These are phyloP conservation scores for Neolentinus lepideus DNA, from an alignment of 1,284 basidiomycete species.

Conservation along the genomic window DNA sequence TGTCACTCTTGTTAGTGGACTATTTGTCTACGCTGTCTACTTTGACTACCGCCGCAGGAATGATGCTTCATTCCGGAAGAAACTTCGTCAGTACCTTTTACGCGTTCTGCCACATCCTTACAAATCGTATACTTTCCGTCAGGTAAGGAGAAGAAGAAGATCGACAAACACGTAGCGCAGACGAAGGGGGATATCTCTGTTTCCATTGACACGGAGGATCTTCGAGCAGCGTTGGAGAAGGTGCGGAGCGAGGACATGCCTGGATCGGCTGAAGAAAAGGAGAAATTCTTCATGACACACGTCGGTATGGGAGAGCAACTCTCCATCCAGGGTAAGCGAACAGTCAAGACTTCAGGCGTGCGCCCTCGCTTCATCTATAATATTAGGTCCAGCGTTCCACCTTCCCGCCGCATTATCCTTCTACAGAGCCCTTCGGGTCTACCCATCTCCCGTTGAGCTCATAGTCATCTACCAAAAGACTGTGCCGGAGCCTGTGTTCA, in stretches of 20 bases:
- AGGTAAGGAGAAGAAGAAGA: constrained; percentile 91
- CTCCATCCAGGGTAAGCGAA: constrained; percentile 58
- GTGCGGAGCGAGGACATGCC: constrained; percentile 65
- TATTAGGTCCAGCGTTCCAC: constrained; percentile 67
- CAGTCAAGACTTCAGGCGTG: neutral
- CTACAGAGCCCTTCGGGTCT: constrained; percentile 91
- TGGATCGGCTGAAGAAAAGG: constrained; percentile 64
- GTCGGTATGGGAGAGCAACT: constrained; percentile 86
- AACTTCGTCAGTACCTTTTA: constrained; percentile 59
- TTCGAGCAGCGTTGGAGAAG: constrained; percentile 54
- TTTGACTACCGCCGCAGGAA: constrained; percentile 95
- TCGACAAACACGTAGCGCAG: constrained; percentile 70
- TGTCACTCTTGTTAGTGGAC: constrained; percentile 52
- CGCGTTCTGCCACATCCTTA: constrained; percentile 5
- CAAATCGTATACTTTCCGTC: constrained; percentile 9
- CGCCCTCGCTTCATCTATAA: neutral
- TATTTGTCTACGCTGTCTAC: constrained; percentile 80
- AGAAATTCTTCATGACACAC: constrained; percentile 88
- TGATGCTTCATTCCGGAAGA: constrained; percentile 84
- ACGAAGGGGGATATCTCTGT: constrained; percentile 37
- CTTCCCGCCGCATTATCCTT: constrained; percentile 85
- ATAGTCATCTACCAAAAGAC: constrained; percentile 93
- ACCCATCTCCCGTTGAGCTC: constrained; percentile 89
- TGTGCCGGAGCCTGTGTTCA: constrained; percentile 81
- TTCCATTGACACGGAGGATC: constrained; percentile 38